Conservation (phyloP, 148 eudicot species). For the Vaccinium macrocarpon region DNA sequence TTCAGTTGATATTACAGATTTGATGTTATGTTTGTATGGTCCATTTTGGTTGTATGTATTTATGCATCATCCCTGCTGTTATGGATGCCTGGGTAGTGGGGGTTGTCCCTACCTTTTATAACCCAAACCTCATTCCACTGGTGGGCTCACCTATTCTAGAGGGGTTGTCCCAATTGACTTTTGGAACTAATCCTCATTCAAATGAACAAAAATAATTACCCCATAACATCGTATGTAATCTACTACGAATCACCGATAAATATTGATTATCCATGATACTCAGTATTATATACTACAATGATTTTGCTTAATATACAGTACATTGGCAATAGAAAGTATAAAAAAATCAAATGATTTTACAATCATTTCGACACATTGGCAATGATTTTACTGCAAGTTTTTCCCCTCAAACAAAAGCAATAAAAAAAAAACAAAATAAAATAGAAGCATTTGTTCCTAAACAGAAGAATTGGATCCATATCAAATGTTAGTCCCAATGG, state of each 20-base stretch:
- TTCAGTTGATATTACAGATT: too few species aligned
- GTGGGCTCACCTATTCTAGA: too few species aligned
- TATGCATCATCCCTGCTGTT: too few species aligned
- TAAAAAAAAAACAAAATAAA: neutral
- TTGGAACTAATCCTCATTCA: neutral
- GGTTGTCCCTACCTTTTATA: too few species aligned
- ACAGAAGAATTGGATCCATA: neutral
- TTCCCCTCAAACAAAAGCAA: neutral
- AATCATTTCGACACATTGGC: neutral
- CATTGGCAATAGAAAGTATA: neutral
- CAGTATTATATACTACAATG: neutral
- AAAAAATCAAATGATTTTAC: neutral
- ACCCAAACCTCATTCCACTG: too few species aligned
- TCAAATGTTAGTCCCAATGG: neutral
- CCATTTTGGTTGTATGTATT: too few species aligned
- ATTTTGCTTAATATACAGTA: neutral
- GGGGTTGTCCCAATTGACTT: neutral
- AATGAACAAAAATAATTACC: neutral
- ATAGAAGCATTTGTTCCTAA: neutral
- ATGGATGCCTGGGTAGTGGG: too few species aligned
- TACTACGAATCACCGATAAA: neutral
- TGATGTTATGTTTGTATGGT: too few species aligned
- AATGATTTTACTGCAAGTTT: neutral
- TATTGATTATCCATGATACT: neutral
- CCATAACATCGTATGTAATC: neutral